Base-by-base conservation (phyloP, 305 asterid species). In the Nicotiana rustica region DNA sequence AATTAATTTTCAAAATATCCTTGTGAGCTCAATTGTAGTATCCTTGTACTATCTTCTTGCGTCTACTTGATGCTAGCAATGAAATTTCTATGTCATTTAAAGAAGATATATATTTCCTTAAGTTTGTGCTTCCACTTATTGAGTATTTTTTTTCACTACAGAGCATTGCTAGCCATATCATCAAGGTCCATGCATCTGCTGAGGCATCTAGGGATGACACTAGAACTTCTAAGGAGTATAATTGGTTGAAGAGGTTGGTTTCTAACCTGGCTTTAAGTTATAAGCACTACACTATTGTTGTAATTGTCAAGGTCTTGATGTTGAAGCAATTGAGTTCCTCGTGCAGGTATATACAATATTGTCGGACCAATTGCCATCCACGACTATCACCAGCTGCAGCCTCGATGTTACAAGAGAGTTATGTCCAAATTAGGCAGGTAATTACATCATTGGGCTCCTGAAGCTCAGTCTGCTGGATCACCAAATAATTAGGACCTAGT, bases 381-480 rank as follows among this genome's bases (percentile, higher is more conserved):
- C 97, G 98, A 55, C 96, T 96, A 82, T 96, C 99, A 68, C 97
- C 92, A 25, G 86, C 97, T 78, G 99, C 98, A n/a, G 98, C 98
- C 25, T 83, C 93, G 70, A 85, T 84, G 78, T 89, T 96, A 90
- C 98, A 93, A 91, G 92, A 94, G 89, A 92, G 85, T 80, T 96
- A 96, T 82, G 97, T 96, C 49, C 91, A 87, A 85, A 94, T 96
- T 87, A 91, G 99, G 92, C 99, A 96, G 99, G 99, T 94, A 91
- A 17, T 57, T 80, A 56, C 9, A 55, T 10, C 14, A 75, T 33
- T 25, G 15, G 81, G n/a, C 14, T 56, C 19, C 77, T 25, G 6
- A 17, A 1, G 19, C 21, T 49, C 78, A 52, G 10, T 33, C 19
- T 67, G 25, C 18, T 15, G 14, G 9, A 49, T 71, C 10, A 41